phyloP scores from a whole-genome alignment of 805 yeast genomes.

The Ogataea methylovora region DNA sequence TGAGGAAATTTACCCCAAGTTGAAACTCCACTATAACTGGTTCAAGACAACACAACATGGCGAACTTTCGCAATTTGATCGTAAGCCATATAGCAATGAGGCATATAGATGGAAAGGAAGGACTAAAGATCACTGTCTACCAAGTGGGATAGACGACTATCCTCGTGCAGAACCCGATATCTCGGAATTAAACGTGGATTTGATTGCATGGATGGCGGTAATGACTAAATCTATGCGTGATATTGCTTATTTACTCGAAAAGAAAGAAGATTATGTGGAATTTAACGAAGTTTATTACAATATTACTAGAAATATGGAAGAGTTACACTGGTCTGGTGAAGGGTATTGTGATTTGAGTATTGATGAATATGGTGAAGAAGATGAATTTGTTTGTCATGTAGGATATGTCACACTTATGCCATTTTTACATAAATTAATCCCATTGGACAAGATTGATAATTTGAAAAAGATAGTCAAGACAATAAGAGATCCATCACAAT shows the following conservation, averaged over 20 bases:
- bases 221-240: slow-evolving; percentile 79
- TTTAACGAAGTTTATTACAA: slow-evolving; percentile 48
- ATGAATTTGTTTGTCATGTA: slow-evolving; percentile 67
- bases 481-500: slow-evolving; percentile 60
- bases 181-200: slow-evolving; percentile 86
- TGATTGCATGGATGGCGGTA: slow-evolving; percentile 88
- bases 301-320: slow-evolving; percentile 58
- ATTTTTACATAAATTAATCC: slow-evolving; percentile 62
- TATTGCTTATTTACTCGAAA: slow-evolving; percentile 57
- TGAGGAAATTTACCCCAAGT: slow-evolving; percentile 61
- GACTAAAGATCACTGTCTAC: slow-evolving; percentile 74
- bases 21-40: slow-evolving; percentile 77
- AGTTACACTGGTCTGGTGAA: slow-evolving; percentile 71
- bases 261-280: slow-evolving; percentile 47
- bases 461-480: slow-evolving; percentile 46
- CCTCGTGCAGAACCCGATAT: slow-evolving; percentile 85
- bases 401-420: slow-evolving; percentile 90
- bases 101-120: slow-evolving; percentile 93
- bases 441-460: slow-evolving; percentile 36
- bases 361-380: slow-evolving; percentile 66
- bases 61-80: slow-evolving; percentile 59
- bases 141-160: slow-evolving; percentile 93
- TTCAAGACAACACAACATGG: slow-evolving; percentile 79
- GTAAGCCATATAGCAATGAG: slow-evolving; percentile 47
- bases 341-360: slow-evolving; percentile 81